Base-by-base conservation (phyloP, 1,284 basidiomycete species). In the Ustilago curta region DNA sequence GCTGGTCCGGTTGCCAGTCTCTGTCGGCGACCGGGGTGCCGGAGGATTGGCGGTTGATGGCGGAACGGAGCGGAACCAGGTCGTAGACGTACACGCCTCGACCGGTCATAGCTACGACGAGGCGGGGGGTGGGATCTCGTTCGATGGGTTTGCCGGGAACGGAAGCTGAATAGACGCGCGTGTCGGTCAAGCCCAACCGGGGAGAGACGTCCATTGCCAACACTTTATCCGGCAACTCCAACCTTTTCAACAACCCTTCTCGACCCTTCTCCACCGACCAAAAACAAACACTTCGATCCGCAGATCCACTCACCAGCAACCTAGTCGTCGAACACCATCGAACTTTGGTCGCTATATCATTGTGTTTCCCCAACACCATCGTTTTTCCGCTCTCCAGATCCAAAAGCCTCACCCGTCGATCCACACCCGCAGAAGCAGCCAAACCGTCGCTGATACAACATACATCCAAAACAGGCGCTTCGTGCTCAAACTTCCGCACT, bases 1-100 rank as follows among this genome's bases (percentile, higher is more conserved):
- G 89, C 81, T 95, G 92, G 44, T 80, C 81, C 18, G 83, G 77
- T 47, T 70, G 61, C 44, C 50, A 80, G 8, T 74, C 71, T 21
- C 76, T 16, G 11, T 61, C 70, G 11, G 49, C 27, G 11, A 72
- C 73, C 25, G 21, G 12, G 23, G 66, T 50, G 1, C 70, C 78
- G 4, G 40, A n/a, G 18, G 18, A 18, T 19, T 49, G 40, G 5
- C 43, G 51, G 9, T 77, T 70, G 8, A 80, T 47, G 6, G 77
- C 76, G 3, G 27, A 39, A 2, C 58, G 56, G 14, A 83, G 63
- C n/a, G 66, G 58, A 0, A 48, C 11, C 0, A 82, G 64, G n/a
- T 83, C 70, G 59, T 76, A 84, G 12, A 83, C 70, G 29, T 54
- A 60, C 3, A 84, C 76, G 12, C 57, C 47, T 5, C 83, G 62